Base-by-base conservation (phyloP, 176 grass and related monocot genomes). In the Tuctoria greenei region DNA sequence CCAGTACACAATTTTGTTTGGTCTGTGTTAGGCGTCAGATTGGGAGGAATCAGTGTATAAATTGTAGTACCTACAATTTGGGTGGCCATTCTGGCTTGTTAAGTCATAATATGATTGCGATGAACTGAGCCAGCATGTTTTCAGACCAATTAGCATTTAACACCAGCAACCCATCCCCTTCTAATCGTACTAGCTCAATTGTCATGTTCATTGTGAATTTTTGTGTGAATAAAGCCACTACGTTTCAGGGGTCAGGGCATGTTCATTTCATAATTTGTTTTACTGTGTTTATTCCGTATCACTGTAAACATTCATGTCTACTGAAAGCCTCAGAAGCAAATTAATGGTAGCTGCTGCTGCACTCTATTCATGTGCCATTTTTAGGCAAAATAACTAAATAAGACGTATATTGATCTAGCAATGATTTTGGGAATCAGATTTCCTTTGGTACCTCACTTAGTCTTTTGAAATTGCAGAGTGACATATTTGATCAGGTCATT, bases 401-500 rank as follows among this genome's bases (percentile, higher is more conserved):
- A 43, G 24, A 13, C 43, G 12, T 25, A 41, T 41, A 39, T 46
- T 13, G 34, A n/a, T 76, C 2, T 49, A 13, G 25, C 8, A 28
- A 27, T 64, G 57, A 40, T 20, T 61, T 27, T 86, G 45, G 11
- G 13, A 50, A n/a, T 37, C 51, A 17, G 23, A 41, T 6, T 84
- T 62, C 11, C 10, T 84, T 59, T 69, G n/a, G 6, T 74, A 25
- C 3, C 23, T 80, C 61, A 72, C 71, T 40, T 18, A 61, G 12
- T 71, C 38, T 51, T 73, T 41, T 13, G 42, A 73, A 64, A 67
- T 35, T 78, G 40, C 74, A 99, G 95, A 90, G 66, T 47, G 95
- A 95, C n/a, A 43, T 79, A 64, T 95, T 99, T 82, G 95, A 95
- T 79, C 89, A 92, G 82, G 87, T 98, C 13, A 86, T 86, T 57